Percentiles rank a stretch among this genome's conserved stretches.
phyloP scores from a whole-genome alignment of 148 eudicot species.

The Tetragonia tetragonoides region DNA sequence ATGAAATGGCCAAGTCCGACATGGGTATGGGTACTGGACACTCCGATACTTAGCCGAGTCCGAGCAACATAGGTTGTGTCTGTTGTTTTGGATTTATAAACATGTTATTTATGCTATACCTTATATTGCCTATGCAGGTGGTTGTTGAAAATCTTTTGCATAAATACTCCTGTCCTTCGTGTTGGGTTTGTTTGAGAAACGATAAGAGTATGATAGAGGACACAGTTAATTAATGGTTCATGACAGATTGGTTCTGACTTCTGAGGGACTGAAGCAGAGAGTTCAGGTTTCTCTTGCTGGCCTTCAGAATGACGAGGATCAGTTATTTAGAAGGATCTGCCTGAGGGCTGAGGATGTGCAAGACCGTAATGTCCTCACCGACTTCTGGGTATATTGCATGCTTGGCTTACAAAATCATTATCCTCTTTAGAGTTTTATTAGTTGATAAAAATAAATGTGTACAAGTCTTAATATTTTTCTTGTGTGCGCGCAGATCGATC shows the following conservation, averaged over 20 bases:
- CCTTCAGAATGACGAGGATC: slow-evolving; percentile 64
- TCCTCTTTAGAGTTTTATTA: neutral
- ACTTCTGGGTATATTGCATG: slow-evolving; percentile 54
- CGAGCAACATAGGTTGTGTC: too few species aligned
- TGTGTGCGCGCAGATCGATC: slow-evolving; percentile 27
- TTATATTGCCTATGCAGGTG: too few species aligned
- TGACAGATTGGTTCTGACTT: slow-evolving; percentile 47
- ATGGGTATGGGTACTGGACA: too few species aligned
- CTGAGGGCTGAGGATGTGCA: slow-evolving; percentile 80
- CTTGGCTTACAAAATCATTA: too few species aligned
- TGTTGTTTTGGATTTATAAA: too few species aligned
- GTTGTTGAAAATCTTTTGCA: too few species aligned
- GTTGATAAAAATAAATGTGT: neutral
- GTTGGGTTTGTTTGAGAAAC: neutral
- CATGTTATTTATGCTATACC: too few species aligned
- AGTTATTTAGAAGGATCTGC: slow-evolving; percentile 67
- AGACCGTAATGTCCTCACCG: slow-evolving; percentile 70
- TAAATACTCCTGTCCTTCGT: too few species aligned
- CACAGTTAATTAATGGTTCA: neutral
- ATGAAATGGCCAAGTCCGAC: too few species aligned
- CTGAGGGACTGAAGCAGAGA: slow-evolving; percentile 48
- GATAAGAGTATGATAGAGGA: neutral
- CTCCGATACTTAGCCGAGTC: too few species aligned
- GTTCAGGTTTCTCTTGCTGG: slow-evolving; percentile 37
- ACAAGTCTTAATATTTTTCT: neutral